A percentile compares a stretch with the other conserved stretches of the same genome.
Evolutionary conservation across 495 filamentous ascomycete species (phyloP).

Genomic region (Lophiotrema nucula): DNA sequence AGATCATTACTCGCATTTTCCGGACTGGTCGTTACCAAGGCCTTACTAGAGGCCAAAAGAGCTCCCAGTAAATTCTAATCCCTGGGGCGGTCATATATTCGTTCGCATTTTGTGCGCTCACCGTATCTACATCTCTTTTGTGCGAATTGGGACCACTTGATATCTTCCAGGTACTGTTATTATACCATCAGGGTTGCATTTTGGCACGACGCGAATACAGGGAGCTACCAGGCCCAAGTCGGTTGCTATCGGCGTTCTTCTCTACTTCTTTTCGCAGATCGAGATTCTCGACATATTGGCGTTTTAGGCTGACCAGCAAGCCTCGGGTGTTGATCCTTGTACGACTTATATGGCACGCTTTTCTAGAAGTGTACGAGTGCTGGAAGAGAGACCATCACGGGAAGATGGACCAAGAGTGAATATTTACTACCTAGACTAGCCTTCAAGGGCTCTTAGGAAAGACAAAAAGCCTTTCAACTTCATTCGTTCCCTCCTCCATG

Average conservation of each 20-base stretch:
- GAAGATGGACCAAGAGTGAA: not conserved
- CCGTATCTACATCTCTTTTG: conserved; percentile 8
- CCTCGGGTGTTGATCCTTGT: too few relatives aligned
- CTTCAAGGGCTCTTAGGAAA: conserved; percentile 1
- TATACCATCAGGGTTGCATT: conserved; percentile 34
- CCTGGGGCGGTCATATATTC: not conserved
- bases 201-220: conserved; percentile 25
- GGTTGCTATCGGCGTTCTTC: conserved; percentile 24
- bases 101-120: conserved; percentile 5
- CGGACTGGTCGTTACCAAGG: not conserved
- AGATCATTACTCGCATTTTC: too few relatives aligned
- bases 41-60: conserved; percentile 20
- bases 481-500: too few relatives aligned
- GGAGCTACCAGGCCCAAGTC: conserved; percentile 14
- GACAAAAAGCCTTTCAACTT: conserved; percentile 4
- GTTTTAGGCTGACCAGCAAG: too few relatives aligned
- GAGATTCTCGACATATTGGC: too few relatives aligned
- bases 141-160: too few relatives aligned
- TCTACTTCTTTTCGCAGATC: conserved; percentile 6
- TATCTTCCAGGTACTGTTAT: conserved; percentile 17
- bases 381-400: not conserved
- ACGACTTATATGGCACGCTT: conserved; percentile 27
- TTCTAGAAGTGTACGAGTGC: conserved; percentile 25
- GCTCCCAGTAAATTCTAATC: conserved; percentile 13
- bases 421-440: conserved; percentile 1